These are phyloP conservation scores for Sedum album DNA, from an alignment of 164 flowering plant species.

Conservation along the genomic window DNA sequence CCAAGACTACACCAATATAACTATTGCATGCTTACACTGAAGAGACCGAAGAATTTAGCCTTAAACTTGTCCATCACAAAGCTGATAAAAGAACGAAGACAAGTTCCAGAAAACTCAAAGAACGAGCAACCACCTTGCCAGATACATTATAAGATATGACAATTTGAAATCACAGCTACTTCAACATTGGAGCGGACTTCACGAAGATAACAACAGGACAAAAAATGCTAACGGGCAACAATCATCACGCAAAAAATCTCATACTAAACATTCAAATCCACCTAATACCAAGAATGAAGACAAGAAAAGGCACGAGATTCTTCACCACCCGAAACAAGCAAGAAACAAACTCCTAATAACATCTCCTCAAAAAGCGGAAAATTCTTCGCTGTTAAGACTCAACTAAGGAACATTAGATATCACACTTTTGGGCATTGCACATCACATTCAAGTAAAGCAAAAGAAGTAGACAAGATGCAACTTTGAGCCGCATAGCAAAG, in stretches of 20 bases:
- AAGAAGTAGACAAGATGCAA: neutral
- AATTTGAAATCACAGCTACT: neutral
- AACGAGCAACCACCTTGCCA: neutral
- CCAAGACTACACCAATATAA: too few species aligned
- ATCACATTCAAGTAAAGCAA: slow-evolving; percentile 3
- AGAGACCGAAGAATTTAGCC: neutral
- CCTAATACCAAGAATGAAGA: neutral
- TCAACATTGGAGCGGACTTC: neutral
- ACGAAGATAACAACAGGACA: neutral
- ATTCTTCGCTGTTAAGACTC: slow-evolving; percentile 5
- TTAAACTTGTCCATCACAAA: neutral
- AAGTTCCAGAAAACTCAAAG: neutral
- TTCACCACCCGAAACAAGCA: slow-evolving; percentile 2
- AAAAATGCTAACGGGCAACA: neutral
- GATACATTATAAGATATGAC: neutral
- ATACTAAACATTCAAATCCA: neutral
- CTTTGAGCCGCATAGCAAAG: slow-evolving; percentile 8
- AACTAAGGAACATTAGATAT: neutral
- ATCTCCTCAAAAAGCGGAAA: neutral
- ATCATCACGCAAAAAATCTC: neutral
- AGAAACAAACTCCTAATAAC: neutral
- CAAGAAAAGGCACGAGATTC: neutral
- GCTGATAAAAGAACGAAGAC: neutral
- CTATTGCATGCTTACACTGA: neutral
- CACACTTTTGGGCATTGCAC: slow-evolving; percentile 1